A percentile compares a stretch with the other conserved stretches of the same genome.
Evolutionary conservation across 768 basidiomycete species (phyloP).

Genomic region (Boletus fagicola): DNA sequence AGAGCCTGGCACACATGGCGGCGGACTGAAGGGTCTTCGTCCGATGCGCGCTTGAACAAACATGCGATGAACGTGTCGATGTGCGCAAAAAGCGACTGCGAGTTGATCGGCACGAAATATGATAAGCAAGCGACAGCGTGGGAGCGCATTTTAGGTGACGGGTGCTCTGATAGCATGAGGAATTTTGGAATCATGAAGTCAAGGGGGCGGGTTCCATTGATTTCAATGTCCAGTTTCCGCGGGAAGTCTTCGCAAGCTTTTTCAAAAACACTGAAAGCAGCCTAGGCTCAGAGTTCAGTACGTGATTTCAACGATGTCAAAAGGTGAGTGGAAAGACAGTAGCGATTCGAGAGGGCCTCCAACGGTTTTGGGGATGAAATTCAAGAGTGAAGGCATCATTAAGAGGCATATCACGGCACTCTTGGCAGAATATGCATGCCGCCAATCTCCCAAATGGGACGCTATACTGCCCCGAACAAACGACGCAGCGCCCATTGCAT

Average conservation of each 20-base stretch:
- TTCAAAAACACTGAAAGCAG: slow-evolving; percentile 90
- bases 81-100: slow-evolving; percentile 84
- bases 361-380: slow-evolving; percentile 2
- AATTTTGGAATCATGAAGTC: slow-evolving; percentile 98
- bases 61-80: slow-evolving; percentile 92
- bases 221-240: slow-evolving; percentile 90
- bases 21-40: slow-evolving; percentile 90
- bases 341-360: background rate
- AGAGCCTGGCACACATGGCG: slow-evolving; percentile 95
- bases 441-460: slow-evolving; percentile 7
- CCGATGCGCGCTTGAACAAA: slow-evolving; percentile 92
- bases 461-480: slow-evolving; percentile 6
- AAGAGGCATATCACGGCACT: slow-evolving; percentile 8
- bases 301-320: background rate
- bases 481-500: background rate
- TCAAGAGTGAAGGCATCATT: background rate
- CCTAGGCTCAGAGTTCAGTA: slow-evolving; percentile 43
- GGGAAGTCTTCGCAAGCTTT: slow-evolving; percentile 98
- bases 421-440: background rate
- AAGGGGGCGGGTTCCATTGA: slow-evolving; percentile 88
- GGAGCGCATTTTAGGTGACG: slow-evolving; percentile 83
- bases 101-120: slow-evolving; percentile 85
- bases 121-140: slow-evolving; percentile 94
- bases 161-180: slow-evolving; percentile 82
- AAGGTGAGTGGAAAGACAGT: background rate